Percentiles rank a stretch among this genome's conserved stretches.
phyloP scores from a whole-genome alignment of 257 asterid species.

The Cynanchum wilfordii region DNA sequence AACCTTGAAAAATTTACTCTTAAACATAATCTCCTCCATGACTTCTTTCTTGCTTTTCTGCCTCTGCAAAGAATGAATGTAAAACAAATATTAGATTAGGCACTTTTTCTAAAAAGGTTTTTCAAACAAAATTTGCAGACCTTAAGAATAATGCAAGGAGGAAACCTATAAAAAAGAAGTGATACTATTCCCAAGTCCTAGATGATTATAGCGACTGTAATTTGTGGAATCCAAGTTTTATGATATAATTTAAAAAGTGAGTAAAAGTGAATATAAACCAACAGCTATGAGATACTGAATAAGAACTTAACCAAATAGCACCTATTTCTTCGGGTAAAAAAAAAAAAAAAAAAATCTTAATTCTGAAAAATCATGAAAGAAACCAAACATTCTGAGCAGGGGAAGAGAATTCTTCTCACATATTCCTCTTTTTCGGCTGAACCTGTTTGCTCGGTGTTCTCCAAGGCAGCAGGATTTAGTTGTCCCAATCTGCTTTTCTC shows the following conservation, averaged over 20 bases:
- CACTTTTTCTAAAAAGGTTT: neutral
- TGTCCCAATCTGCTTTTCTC: slow-evolving; percentile 43
- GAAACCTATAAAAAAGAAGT: neutral
- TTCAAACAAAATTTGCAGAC: neutral
- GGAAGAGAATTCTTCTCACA: slow-evolving; percentile 42
- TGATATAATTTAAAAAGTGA: neutral
- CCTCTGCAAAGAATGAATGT: slow-evolving; percentile 47
- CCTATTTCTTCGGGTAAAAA: neutral
- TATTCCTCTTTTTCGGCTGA: slow-evolving; percentile 36
- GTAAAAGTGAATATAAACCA: neutral
- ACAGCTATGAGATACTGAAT: neutral
- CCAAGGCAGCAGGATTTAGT: slow-evolving; percentile 29
- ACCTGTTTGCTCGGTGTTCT: slow-evolving; percentile 31
- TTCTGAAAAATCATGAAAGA: neutral
- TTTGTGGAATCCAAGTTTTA: neutral
- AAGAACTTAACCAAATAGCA: neutral
- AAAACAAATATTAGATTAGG: slow-evolving; percentile 22
- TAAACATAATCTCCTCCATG: slow-evolving; percentile 76
- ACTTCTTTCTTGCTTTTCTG: slow-evolving; percentile 92
- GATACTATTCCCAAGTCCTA: neutral
- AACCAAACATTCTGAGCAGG: slow-evolving; percentile 13
- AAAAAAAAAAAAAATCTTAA: neutral
- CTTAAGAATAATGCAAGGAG: neutral
- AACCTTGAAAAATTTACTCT: slow-evolving; percentile 97
- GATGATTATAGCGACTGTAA: neutral